phyloP scores from a whole-genome alignment of 2,329 filamentous ascomycete genomes.

The Cladosporium sp. region DNA sequence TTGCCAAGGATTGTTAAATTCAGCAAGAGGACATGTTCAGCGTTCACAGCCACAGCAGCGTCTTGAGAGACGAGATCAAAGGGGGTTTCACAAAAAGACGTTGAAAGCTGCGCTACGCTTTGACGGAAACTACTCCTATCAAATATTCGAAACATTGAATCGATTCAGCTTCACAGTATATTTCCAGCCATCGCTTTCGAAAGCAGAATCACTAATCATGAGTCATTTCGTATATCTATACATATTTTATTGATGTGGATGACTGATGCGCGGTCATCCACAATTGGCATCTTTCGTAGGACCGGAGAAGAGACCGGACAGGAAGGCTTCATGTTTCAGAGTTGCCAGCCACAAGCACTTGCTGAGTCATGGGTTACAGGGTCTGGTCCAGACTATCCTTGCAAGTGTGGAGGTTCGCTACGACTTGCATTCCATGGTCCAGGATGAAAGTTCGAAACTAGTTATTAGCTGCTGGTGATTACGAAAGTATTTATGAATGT shows the following conservation, averaged over 20 bases:
- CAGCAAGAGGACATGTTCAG: not conserved
- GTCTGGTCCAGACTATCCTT: not conserved
- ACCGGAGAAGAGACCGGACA: not conserved
- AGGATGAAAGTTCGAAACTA: not conserved
- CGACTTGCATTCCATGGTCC: not conserved
- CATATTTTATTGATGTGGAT: not conserved
- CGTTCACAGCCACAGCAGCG: not conserved
- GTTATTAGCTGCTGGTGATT: not conserved
- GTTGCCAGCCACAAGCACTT: not conserved
- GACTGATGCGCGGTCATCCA: not conserved
- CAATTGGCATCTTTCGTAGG: not conserved
- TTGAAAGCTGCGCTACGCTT: not conserved
- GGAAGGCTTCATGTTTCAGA: constrained; percentile 6
- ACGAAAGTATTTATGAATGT: not conserved
- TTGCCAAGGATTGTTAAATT: not conserved
- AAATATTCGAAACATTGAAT: not conserved
- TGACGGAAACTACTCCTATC: not conserved
- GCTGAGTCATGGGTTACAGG: not conserved
- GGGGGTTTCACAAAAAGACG: not conserved
- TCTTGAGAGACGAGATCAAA: not conserved
- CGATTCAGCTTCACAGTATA: not conserved
- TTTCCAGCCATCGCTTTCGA: too few species aligned
- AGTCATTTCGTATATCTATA: too few species aligned
- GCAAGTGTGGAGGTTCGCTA: not conserved
- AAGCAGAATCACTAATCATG: too few species aligned